Conservation (phyloP, 129 eudicot species). For the Ambrosia trifida region DNA sequence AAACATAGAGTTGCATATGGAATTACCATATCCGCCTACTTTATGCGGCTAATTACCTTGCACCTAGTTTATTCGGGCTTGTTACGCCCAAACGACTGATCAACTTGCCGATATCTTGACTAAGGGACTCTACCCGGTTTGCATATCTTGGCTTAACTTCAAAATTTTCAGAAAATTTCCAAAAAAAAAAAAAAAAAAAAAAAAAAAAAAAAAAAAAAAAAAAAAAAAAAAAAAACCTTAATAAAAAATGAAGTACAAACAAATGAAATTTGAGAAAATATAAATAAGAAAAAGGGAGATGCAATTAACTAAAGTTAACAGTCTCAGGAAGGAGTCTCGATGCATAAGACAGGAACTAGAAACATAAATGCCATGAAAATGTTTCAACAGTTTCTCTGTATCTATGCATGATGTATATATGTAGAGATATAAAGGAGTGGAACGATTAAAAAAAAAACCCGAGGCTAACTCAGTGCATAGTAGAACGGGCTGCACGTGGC, state of each 20-base stretch:
- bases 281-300: conserved; percentile 1
- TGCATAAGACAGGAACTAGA: conserved; percentile 40
- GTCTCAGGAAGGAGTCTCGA: conserved; percentile 30
- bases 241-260: conserved; percentile 1
- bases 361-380: conserved; percentile 25
- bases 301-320: conserved; percentile 23
- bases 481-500: conserved; percentile 65
- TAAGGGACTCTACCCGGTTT: background rate
- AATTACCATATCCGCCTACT: too few species aligned
- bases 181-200: too few species aligned
- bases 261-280: conserved; percentile 6
- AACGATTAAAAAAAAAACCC: conserved; percentile 21
- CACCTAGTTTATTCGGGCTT: background rate
- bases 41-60: background rate
- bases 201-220: too few species aligned
- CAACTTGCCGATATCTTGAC: background rate
- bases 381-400: conserved; percentile 33
- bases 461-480: conserved; percentile 41
- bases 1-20: too few species aligned
- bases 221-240: background rate
- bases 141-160: background rate
- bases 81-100: background rate
- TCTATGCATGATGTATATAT: conserved; percentile 34
- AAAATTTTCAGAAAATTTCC: too few species aligned
- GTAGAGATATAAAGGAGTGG: conserved; percentile 23